Conservation (phyloP, 225 moss, liverwort and hornwort species). For the Bryum argenteum region DNA sequence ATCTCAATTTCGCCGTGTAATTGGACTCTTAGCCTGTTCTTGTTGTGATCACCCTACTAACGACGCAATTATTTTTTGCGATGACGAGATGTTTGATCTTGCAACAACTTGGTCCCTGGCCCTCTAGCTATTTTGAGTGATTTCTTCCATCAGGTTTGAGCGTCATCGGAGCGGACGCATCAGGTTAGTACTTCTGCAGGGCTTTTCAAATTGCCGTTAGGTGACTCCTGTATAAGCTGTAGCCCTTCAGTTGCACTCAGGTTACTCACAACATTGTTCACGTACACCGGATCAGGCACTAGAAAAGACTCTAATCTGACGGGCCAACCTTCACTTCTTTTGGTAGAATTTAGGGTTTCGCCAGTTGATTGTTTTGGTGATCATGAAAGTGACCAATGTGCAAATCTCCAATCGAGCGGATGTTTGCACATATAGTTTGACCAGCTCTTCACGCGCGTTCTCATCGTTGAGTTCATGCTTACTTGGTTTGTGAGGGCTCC, state of each 20-base stretch:
- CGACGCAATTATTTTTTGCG: neutral
- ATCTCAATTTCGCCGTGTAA: neutral
- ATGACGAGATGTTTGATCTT: neutral
- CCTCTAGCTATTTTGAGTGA: neutral
- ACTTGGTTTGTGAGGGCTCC: slow-evolving; percentile 23
- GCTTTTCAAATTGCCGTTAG: neutral
- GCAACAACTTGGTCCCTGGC: neutral
- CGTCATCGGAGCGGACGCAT: neutral
- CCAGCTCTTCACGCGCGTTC: slow-evolving; percentile 10
- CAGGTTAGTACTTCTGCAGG: neutral
- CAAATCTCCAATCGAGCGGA: slow-evolving; percentile 16
- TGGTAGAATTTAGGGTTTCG: neutral
- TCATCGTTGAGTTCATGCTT: slow-evolving; percentile 10
- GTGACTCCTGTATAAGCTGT: neutral
- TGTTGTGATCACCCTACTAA: neutral
- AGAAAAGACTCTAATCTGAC: neutral
- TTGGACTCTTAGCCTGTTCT: neutral
- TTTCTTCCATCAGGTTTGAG: neutral
- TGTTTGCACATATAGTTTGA: neutral
- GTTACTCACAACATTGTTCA: neutral
- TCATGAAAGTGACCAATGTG: too few species aligned
- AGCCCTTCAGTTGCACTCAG: neutral
- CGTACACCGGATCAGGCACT: neutral
- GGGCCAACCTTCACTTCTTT: neutral
- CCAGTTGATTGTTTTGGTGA: neutral